Conservation (phyloP, 257 asterid species). For the Mentha longifolia region DNA sequence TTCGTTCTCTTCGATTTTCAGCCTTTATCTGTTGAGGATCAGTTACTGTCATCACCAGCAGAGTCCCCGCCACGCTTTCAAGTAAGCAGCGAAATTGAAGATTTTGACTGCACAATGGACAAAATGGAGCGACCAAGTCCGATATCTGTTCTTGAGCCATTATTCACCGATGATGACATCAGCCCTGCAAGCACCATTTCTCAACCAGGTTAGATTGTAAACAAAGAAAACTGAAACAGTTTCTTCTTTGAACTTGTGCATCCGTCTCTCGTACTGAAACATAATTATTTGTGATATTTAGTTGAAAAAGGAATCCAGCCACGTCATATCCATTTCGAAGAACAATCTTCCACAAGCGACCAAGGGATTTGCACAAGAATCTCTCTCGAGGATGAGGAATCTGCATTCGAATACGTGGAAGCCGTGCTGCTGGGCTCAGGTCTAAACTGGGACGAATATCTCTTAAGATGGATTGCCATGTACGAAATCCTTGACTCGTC, state of each 20-base stretch:
- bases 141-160: constrained; percentile 84
- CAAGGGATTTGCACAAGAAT: constrained; percentile 58
- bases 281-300: constrained; percentile 38
- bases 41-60: constrained; percentile 45
- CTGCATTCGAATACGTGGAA: constrained; percentile 98
- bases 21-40: constrained; percentile 49
- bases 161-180: constrained; percentile 71
- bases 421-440: constrained; percentile 98
- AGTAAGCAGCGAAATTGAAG: constrained; percentile 47
- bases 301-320: constrained; percentile 72
- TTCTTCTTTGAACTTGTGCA: constrained; percentile 5
- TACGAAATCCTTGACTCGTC: constrained; percentile 71
- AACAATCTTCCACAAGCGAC: constrained; percentile 49
- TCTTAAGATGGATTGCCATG: constrained; percentile 70
- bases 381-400: constrained; percentile 78
- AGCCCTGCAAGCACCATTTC: constrained; percentile 75
- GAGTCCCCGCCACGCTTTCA: constrained; percentile 48
- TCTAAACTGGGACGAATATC: constrained; percentile 88
- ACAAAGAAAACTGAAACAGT: constrained; percentile 16
- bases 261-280: constrained; percentile 30
- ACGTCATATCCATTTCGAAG: constrained; percentile 71
- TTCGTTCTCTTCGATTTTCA: constrained; percentile 31
- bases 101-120: constrained; percentile 44
- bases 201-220: constrained; percentile 60
- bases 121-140: constrained; percentile 87